These are phyloP conservation scores for Hyaloraphidium curvatum DNA, from an alignment of 192 early-diverging fungal genomes.

Conservation along the genomic window DNA sequence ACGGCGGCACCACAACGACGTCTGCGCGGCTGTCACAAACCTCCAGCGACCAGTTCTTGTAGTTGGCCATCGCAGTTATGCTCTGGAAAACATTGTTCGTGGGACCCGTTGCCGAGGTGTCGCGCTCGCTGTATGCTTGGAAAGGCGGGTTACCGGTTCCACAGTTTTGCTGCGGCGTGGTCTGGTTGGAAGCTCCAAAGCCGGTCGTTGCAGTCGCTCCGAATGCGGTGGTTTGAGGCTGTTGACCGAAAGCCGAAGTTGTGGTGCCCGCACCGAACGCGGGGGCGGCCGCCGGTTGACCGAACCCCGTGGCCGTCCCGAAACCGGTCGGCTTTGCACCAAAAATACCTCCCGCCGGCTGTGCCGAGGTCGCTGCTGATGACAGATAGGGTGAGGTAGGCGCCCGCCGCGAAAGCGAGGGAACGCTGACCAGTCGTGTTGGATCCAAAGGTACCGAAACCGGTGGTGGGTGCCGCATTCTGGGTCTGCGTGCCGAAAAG, in stretches of 20 bases:
- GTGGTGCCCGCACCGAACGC: constrained; percentile 8
- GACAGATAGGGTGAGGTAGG: too few relatives aligned
- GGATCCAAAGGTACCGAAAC: constrained; percentile 24
- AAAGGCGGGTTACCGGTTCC: constrained; percentile 37
- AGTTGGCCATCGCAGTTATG: constrained; percentile 70
- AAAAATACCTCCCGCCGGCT: constrained; percentile 6
- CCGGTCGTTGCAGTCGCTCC: constrained; percentile 14
- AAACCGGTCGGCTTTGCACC: too few relatives aligned
- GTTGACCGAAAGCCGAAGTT: constrained; percentile 10
- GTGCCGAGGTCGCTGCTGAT: constrained; percentile 5
- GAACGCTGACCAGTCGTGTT: too few relatives aligned
- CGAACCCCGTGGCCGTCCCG: neutral
- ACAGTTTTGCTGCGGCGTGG: constrained; percentile 11
- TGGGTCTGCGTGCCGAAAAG: too few relatives aligned
- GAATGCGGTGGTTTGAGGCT: constrained; percentile 22
- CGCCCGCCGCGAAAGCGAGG: too few relatives aligned
- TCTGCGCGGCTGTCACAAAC: constrained; percentile 12
- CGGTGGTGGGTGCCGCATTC: constrained; percentile 9
- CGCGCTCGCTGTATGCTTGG: constrained; percentile 25
- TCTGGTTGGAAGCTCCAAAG: constrained; percentile 16
- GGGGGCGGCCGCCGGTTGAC: constrained; percentile 7
- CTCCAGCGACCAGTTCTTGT: constrained; percentile 67
- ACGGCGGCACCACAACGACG: too few relatives aligned
- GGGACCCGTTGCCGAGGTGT: constrained; percentile 29
- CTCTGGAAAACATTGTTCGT: constrained; percentile 38